These are phyloP conservation scores for Rutstroemia sydowiana DNA, from an alignment of 2,329 filamentous ascomycete genomes.

Conservation along the genomic window DNA sequence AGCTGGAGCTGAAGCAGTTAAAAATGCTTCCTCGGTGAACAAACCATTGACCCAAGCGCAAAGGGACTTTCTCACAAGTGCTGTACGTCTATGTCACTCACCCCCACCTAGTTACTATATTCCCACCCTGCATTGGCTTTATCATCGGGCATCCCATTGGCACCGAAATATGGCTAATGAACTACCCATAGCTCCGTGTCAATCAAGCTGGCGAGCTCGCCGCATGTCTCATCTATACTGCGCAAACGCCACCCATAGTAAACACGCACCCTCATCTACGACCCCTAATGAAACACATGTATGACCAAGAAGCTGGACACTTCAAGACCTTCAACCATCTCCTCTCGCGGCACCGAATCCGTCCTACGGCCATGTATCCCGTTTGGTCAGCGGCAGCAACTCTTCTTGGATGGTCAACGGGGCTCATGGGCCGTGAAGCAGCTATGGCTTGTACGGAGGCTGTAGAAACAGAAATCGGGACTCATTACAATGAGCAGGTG, in stretches of 20 bases:
- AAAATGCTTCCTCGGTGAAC: background rate
- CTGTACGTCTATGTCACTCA: constrained; percentile 40
- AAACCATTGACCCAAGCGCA: constrained; percentile 60
- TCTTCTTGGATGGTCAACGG: constrained; percentile 82
- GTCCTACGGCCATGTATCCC: constrained; percentile 88
- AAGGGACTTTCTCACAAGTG: constrained; percentile 66
- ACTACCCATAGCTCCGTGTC: constrained; percentile 71
- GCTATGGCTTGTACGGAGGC: constrained; percentile 99
- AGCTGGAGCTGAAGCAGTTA: background rate
- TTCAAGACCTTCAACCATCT: constrained; percentile 78
- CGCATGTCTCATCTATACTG: constrained; percentile 85
- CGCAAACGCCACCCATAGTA: constrained; percentile 77
- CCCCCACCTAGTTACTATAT: background rate
- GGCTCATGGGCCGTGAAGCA: constrained; percentile 80
- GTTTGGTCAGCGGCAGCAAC: constrained; percentile 78
- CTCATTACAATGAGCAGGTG: constrained; percentile 93
- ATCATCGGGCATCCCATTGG: no score
- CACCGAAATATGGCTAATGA: no score
- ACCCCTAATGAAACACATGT: constrained; percentile 94
- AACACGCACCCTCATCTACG: constrained; percentile 78
- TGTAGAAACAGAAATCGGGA: constrained; percentile 95
- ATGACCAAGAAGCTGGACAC: constrained; percentile 89
- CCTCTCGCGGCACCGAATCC: constrained; percentile 77
- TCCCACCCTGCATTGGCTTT: constrained; percentile 1
- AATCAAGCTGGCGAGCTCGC: constrained; percentile 98